A percentile compares a stretch with the other conserved stretches of the same genome.
Evolutionary conservation across 2,329 filamentous ascomycete species (phyloP).

Genomic region (Cordyceps javanica): DNA sequence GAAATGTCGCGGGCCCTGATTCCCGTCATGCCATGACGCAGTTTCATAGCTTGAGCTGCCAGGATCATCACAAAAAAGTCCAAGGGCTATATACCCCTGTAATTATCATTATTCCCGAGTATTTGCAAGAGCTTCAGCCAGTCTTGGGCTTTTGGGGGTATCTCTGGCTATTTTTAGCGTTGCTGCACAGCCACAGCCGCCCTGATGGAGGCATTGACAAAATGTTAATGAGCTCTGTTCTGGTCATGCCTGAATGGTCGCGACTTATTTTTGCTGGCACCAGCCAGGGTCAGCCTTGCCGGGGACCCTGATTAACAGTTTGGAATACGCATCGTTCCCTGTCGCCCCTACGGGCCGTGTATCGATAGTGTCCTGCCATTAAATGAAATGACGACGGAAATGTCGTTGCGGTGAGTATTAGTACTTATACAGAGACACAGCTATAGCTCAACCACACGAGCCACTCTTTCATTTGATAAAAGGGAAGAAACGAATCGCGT

Average conservation of each 20-base stretch:
- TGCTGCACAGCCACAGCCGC: neutral
- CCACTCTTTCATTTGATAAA: neutral
- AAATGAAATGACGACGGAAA: constrained; percentile 5
- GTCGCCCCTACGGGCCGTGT: neutral
- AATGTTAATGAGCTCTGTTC: too few relatives aligned
- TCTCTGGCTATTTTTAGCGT: neutral
- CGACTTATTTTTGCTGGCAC: neutral
- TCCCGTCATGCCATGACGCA: too few relatives aligned
- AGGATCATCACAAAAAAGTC: too few relatives aligned
- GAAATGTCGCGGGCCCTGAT: too few relatives aligned
- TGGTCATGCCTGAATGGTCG: neutral
- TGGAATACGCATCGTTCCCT: neutral
- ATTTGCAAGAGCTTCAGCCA: neutral
- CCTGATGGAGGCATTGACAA: too few relatives aligned
- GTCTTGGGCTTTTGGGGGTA: neutral
- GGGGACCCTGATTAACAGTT: neutral
- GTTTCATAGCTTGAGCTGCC: too few relatives aligned
- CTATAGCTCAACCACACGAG: neutral
- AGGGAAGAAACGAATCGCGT: neutral
- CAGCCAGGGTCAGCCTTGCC: too few relatives aligned
- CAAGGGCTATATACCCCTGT: neutral
- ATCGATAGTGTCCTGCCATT: neutral
- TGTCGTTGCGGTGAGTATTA: neutral
- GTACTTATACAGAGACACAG: too few relatives aligned
- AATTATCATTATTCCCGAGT: neutral